Evolutionary conservation across 2,329 filamentous ascomycete species (phyloP), one percentile per base, ranked within the genome.

Genomic region (Alternaria panax): DNA sequence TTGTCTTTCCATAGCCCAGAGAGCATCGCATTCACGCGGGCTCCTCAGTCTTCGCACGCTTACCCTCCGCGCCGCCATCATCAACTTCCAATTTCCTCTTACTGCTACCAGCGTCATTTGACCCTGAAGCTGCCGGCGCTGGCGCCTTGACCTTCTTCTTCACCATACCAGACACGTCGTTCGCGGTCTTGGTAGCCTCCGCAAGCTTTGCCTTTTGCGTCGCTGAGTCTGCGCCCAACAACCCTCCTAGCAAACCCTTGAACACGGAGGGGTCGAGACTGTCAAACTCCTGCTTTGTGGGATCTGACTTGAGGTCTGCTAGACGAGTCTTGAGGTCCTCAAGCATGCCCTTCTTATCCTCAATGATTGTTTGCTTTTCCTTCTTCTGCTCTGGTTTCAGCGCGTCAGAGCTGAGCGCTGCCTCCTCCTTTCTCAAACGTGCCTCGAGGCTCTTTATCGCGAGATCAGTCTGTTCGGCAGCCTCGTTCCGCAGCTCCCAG

Each of bases 281-380:
- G 43, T 77, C 73, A 30, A 70, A 64, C 14, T 70, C 63, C 40
- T 76, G 70, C 53, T 71, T 71, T 79, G 60, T 81, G 0, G 87
- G 87, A 4, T 88, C 86, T 57, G 85, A 85, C 58, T 86, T 86
- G 32, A 94, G 84, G 57, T 95, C 92, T 42, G 85, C 80, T 32
- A 94, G 86, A 66, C 91, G 84, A 18, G 64, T 70, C 25, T 70
- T 69, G 87, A 95, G 92, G 66, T 95, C 92, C 53, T 85, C 84
- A 47, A 94, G 85, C 66, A 95, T 87, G 61, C 93, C 90, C 79
- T 91, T 91, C 65, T 92, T 90, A 62, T 95, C 90, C 53, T 82
- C 79, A 61, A 95, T 90, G 67, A 62, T 86, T 72, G 60, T 48
- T 24, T 63, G 62, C 50, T 90, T 88, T 64, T 91, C 88, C 70